Percentiles rank a stretch among this genome's conserved stretches.
Evolutionary conservation across 129 eudicot genomes (phyloP).

Genomic region (Solidago caesia): DNA sequence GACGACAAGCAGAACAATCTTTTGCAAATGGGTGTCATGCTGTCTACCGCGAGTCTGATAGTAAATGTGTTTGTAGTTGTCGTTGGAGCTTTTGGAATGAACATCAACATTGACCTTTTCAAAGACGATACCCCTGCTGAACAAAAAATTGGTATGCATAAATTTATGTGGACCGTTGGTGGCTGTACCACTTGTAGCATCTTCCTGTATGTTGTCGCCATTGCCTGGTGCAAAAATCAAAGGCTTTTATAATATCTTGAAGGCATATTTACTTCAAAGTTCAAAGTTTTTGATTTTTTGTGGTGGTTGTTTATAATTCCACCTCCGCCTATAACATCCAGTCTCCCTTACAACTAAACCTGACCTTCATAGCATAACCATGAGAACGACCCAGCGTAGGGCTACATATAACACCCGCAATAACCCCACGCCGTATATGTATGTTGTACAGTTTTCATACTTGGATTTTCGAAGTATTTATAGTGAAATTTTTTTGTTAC

Average conservation of each 20-base stretch:
- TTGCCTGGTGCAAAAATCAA: not conserved
- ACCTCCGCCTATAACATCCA: not conserved
- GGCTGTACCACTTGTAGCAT: not conserved
- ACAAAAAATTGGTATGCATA: not conserved
- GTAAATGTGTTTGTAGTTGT: not conserved
- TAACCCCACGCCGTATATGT: conserved; percentile 1
- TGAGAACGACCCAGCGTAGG: too few relatives aligned
- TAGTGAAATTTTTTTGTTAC: not conserved
- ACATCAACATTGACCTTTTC: conserved; percentile 1
- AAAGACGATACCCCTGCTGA: not conserved
- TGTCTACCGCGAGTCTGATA: not conserved
- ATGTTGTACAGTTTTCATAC: not conserved
- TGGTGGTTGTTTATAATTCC: not conserved
- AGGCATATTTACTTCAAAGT: not conserved
- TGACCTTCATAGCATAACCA: not conserved
- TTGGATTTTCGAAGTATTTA: not conserved
- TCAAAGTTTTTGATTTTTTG: not conserved
- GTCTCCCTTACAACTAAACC: not conserved
- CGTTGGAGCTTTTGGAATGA: conserved; percentile 11
- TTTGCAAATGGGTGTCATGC: conserved; percentile 9
- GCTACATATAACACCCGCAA: conserved; percentile 10
- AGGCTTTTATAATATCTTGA: not conserved
- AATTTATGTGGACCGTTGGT: not conserved
- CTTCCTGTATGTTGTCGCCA: not conserved
- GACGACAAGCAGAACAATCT: conserved; percentile 6